Evolutionary conservation across 2,329 filamentous ascomycete species (phyloP).

Genomic region (Alternaria rosae): DNA sequence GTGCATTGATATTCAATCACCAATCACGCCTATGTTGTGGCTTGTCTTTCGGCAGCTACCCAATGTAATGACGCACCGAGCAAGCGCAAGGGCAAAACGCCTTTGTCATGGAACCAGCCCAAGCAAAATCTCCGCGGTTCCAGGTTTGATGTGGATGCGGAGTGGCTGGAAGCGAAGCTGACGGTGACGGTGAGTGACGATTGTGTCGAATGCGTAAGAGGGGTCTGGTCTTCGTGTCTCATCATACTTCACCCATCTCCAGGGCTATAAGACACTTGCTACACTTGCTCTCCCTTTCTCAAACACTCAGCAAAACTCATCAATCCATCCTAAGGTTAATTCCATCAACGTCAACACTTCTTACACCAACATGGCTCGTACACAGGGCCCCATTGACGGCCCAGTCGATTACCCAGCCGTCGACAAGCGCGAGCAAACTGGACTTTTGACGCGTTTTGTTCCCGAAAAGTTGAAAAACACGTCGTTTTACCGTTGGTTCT

Average conservation of each 20-base stretch:
- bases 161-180: neutral
- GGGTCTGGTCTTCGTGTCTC: neutral
- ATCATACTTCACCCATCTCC: neutral
- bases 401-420: constrained; percentile 23
- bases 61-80: neutral
- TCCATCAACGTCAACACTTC: neutral
- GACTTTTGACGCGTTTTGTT: constrained; percentile 42
- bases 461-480: constrained; percentile 32
- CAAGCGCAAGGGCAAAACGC: neutral
- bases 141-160: neutral
- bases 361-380: constrained; percentile 13
- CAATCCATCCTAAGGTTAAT: neutral
- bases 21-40: neutral
- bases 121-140: neutral
- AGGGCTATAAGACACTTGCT: neutral
- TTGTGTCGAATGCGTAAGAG: neutral
- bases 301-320: neutral
- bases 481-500: constrained; percentile 37
- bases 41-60: neutral
- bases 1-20: neutral
- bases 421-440: constrained; percentile 32
- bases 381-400: constrained; percentile 18
- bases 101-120: neutral
- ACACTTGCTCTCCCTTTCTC: neutral
- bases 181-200: constrained; percentile 7